Conservation (phyloP, 2,329 filamentous ascomycete species). For the Phialophora tarda region DNA sequence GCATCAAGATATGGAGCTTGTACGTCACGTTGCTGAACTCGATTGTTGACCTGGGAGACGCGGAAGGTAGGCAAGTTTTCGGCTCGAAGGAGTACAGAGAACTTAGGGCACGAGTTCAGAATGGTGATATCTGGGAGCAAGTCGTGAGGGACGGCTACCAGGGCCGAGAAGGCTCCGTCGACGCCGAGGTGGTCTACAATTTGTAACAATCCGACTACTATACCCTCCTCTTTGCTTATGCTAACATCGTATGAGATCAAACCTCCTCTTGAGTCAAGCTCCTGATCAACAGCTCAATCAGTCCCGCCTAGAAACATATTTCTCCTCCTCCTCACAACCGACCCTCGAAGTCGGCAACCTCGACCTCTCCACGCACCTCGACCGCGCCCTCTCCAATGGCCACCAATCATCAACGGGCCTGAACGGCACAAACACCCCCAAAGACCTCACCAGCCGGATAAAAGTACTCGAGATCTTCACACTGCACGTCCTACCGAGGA, state of each 20-base stretch:
- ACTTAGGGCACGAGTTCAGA: slow-evolving; percentile 81
- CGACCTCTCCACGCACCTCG: slow-evolving; percentile 65
- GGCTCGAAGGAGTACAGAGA: slow-evolving; percentile 83
- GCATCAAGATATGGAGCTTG: slow-evolving; percentile 96
- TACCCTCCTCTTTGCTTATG: slow-evolving; percentile 6
- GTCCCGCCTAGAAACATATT: slow-evolving; percentile 83
- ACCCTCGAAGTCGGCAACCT: slow-evolving; percentile 55
- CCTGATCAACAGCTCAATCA: slow-evolving; percentile 83
- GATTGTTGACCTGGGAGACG: slow-evolving; percentile 82
- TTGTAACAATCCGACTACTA: slow-evolving; percentile 47
- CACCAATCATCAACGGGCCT: slow-evolving; percentile 44
- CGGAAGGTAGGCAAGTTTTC: slow-evolving; percentile 88
- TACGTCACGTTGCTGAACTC: slow-evolving; percentile 93
- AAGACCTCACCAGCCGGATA: slow-evolving; percentile 80
- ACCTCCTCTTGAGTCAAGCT: slow-evolving; percentile 87
- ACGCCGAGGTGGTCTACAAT: slow-evolving; percentile 82
- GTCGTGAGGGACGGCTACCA: slow-evolving; percentile 86
- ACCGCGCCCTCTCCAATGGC: slow-evolving; percentile 46
- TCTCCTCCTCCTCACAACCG: slow-evolving; percentile 76
- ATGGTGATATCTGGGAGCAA: slow-evolving; percentile 93
- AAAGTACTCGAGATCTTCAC: slow-evolving; percentile 96
- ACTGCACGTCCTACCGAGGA: slow-evolving; percentile 89
- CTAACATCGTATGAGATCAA: slow-evolving; percentile 65
- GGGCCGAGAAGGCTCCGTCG: slow-evolving; percentile 85
- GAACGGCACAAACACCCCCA: slow-evolving; percentile 78